These are phyloP conservation scores for Sugiyamaella smithiae DNA, from an alignment of 805 yeast genomes.

Conservation along the genomic window DNA sequence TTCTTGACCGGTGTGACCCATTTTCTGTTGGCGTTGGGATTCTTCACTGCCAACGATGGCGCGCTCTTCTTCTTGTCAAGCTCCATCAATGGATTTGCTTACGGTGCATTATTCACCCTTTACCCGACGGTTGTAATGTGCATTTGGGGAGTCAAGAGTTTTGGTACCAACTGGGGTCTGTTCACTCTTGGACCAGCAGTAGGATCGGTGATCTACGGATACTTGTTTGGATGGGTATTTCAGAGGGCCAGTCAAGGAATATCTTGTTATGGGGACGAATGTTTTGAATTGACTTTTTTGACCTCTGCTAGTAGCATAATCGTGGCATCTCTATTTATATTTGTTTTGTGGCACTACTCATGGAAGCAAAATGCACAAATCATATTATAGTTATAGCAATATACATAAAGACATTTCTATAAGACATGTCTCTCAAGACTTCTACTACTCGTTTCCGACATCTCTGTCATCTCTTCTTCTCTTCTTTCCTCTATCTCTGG, in stretches of 20 bases:
- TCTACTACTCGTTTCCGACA: conserved; percentile 37
- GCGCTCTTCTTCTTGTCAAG: conserved; percentile 37
- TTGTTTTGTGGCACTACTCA: conserved; percentile 20
- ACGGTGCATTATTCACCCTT: conserved; percentile 83
- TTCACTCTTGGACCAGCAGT: conserved; percentile 87
- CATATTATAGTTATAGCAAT: background rate
- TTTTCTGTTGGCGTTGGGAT: conserved; percentile 29
- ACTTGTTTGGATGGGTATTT: conserved; percentile 62
- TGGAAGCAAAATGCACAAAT: conserved; percentile 19
- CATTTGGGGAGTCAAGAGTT: conserved; percentile 82
- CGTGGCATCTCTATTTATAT: conserved; percentile 21
- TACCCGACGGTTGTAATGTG: conserved; percentile 81
- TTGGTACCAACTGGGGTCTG: conserved; percentile 92
- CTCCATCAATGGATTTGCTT: conserved; percentile 60
- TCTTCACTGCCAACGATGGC: conserved; percentile 23
- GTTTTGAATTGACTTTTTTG: conserved; percentile 30
- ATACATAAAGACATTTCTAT: background rate
- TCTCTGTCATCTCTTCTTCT: conserved; percentile 47
- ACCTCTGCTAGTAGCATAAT: conserved; percentile 28
- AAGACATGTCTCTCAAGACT: background rate
- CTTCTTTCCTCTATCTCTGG: conserved; percentile 38
- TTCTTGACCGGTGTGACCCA: conserved; percentile 40
- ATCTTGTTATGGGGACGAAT: conserved; percentile 19
- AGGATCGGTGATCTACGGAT: conserved; percentile 67
- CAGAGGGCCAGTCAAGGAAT: conserved; percentile 37